A percentile compares a stretch with the other conserved stretches of the same genome.
These are phyloP conservation scores for Trichophyton benhamiae DNA, from an alignment of 2,329 filamentous ascomycete species.

Conservation along the genomic window DNA sequence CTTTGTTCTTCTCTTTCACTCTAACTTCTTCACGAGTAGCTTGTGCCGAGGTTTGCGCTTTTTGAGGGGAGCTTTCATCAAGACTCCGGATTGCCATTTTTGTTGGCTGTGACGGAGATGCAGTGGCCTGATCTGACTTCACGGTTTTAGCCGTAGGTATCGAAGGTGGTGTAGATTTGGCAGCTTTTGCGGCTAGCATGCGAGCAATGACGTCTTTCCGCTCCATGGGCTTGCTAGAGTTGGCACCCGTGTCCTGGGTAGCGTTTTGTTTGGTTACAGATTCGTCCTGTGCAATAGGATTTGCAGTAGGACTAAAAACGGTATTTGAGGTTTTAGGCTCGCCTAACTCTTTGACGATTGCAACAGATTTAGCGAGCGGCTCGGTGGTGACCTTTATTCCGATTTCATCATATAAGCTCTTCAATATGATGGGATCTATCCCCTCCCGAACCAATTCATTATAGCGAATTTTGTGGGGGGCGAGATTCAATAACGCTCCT, in stretches of 20 bases:
- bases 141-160: neutral
- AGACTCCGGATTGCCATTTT: neutral
- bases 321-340: neutral
- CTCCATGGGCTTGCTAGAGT: constrained; percentile 41
- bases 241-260: constrained; percentile 2
- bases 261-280: neutral
- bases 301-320: neutral
- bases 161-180: constrained; percentile 31
- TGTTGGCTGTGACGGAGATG: neutral
- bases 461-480: constrained; percentile 56
- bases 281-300: neutral
- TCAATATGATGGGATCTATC: constrained; percentile 51
- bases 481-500: constrained; percentile 53
- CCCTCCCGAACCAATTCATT: constrained; percentile 62
- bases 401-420: constrained; percentile 54
- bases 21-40: constrained; percentile 11
- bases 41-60: neutral
- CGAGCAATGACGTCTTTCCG: constrained; percentile 66
- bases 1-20: constrained; percentile 41
- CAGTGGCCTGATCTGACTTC: neutral
- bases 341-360: neutral
- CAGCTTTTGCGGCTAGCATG: constrained; percentile 59
- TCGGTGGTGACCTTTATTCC: constrained; percentile 39
- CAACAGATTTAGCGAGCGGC: neutral
- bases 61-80: neutral